Evolutionary conservation across 768 basidiomycete genomes (phyloP).

Genomic region (Kwoniella dejecticola): DNA sequence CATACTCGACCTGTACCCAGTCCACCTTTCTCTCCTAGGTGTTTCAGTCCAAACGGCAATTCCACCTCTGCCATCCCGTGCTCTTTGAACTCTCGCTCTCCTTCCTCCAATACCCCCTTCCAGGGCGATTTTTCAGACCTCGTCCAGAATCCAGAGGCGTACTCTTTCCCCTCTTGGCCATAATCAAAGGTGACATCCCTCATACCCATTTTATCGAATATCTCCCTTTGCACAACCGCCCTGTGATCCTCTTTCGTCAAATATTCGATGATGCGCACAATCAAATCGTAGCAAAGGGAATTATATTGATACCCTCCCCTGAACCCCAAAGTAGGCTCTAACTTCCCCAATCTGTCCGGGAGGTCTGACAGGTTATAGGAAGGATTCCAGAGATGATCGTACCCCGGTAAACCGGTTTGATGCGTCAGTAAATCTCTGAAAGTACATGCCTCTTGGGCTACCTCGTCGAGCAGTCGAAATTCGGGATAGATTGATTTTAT

Average conservation of each 20-base stretch:
- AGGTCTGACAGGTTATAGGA: neutral
- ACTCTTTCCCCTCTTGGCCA: neutral
- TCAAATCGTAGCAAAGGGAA: neutral
- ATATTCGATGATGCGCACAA: neutral
- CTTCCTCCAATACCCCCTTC: neutral
- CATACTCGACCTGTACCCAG: neutral
- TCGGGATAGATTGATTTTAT: constrained; percentile 3
- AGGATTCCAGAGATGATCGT: neutral
- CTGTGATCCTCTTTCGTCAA: neutral
- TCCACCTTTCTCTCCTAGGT: neutral
- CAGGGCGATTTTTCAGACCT: neutral
- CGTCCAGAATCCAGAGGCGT: constrained; percentile 3
- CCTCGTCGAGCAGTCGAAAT: constrained; percentile 3
- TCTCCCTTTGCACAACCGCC: neutral
- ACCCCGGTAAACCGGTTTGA: constrained; percentile 6
- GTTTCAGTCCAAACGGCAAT: neutral
- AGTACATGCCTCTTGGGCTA: constrained; percentile 6
- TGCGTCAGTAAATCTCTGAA: neutral
- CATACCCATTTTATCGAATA: neutral
- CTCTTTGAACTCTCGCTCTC: too few relatives aligned
- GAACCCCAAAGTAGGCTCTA: neutral
- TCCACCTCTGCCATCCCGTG: too few relatives aligned
- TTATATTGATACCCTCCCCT: constrained; percentile 7
- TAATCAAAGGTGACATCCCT: neutral
- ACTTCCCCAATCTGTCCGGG: neutral